Evolutionary conservation across 345 rosid species (phyloP).

Genomic region (Laguncularia racemosa): DNA sequence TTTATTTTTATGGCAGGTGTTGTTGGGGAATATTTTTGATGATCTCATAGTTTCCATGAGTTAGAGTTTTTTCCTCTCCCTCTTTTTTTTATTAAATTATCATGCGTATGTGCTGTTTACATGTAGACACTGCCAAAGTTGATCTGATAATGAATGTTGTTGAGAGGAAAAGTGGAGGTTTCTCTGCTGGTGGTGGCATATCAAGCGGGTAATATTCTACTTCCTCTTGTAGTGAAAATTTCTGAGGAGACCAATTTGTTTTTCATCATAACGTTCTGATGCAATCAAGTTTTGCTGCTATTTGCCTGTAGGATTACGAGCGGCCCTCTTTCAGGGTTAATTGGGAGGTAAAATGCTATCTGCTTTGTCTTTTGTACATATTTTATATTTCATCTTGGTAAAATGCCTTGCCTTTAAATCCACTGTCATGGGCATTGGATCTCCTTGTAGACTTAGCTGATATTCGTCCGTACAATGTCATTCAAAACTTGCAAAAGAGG

Average conservation of each 20-base stretch:
- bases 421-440: no score
- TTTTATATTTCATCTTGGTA: conserved; percentile 1
- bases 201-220: conserved; percentile 66
- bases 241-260: neutral
- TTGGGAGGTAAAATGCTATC: conserved; percentile 60
- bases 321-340: conserved; percentile 86
- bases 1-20: no score
- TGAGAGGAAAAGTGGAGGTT: conserved; percentile 93
- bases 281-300: conserved; percentile 7
- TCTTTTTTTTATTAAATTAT: neutral
- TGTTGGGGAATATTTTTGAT: no score
- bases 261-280: neutral
- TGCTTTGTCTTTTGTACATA: conserved; percentile 8
- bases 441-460: no score
- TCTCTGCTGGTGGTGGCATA: conserved; percentile 94
- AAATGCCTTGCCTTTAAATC: no score
- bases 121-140: conserved; percentile 72
- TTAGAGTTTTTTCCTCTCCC: neutral
- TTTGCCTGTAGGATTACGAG: conserved; percentile 70
- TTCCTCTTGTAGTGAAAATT: neutral
- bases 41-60: no score
- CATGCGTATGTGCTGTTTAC: neutral
- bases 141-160: conserved; percentile 91
- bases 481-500: no score
- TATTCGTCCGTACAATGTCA: no score